Evolutionary conservation across 352 stramenopile genomes (phyloP), one percentile per base, ranked within the genome.

Genomic region (Phytophthora multivora): DNA sequence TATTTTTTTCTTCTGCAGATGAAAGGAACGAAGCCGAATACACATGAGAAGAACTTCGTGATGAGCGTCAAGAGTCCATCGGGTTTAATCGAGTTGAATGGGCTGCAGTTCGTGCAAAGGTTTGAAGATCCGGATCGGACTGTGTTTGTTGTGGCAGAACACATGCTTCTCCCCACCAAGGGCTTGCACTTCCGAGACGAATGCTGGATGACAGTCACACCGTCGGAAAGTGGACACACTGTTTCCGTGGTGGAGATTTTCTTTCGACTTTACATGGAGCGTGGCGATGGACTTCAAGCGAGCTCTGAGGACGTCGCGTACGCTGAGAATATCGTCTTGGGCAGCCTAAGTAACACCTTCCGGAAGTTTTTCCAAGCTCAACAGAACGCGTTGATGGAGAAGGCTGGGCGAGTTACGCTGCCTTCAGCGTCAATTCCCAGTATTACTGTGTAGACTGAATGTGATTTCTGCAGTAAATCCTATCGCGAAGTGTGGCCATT

Each of bases 51-150:
- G 23, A 65, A 57, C 30, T 72, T 72, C 21, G 51, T 63, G 11
- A 43, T 69, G 51, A 50, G 36, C 21, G 0, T 69, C 0, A 57
- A 54, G 7, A 62, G 52, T 26, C 43, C 51, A 0, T 50, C 47
- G 2, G 64, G 62, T 7, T 19, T 63, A 40, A 13, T 72, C 9
- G 50, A 64, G 21, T 19, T 71, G 1, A 52, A 65, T 21, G 62
- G 66, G 5, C 23, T 71, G 1, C 66, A 75, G 57, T 69, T 59
- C 49, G 59, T 75, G 39, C 41, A 69, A 28, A 65, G 47, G 35
- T 75, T 69, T 7, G 56, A 64, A 8, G 56, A 69, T 3, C 1
- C 9, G 1, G 56, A 72, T n/a, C 56, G 28, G 10, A 51, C 57
- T 26, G 51, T 71, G 9, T 59, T 69, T 25, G 39, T 63, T 9